These are phyloP conservation scores for Penicillium sp. DNA, from an alignment of 2,329 filamentous ascomycete genomes.

Conservation along the genomic window DNA sequence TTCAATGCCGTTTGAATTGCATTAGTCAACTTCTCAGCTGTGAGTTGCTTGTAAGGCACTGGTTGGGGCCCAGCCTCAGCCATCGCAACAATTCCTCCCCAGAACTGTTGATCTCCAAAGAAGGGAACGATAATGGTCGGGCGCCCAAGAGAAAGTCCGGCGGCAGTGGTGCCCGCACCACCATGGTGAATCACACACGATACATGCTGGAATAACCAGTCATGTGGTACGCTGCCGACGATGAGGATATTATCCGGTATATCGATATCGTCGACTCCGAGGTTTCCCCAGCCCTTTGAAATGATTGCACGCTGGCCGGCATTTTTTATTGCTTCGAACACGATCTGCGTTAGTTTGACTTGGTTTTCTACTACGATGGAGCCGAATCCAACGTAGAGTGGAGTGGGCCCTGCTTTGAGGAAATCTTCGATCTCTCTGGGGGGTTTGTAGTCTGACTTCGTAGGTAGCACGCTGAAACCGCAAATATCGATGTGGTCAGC, in stretches of 20 bases:
- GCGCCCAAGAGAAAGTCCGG: slow-evolving; percentile 75
- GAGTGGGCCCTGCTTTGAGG: slow-evolving; percentile 66
- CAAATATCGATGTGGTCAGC: slow-evolving; percentile 67
- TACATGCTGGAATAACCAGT: slow-evolving; percentile 83
- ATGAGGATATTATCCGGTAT: slow-evolving; percentile 78
- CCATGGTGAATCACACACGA: slow-evolving; percentile 84
- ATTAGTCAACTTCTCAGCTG: slow-evolving; percentile 62
- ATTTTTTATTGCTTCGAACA: slow-evolving; percentile 68
- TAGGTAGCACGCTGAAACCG: slow-evolving; percentile 73
- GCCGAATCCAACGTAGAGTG: slow-evolving; percentile 80
- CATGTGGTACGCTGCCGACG: slow-evolving; percentile 81
- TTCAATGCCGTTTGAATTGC: slow-evolving; percentile 63
- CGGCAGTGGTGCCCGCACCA: slow-evolving; percentile 82
- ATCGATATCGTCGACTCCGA: slow-evolving; percentile 68
- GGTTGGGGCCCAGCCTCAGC: slow-evolving; percentile 72
- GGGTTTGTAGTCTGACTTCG: slow-evolving; percentile 66
- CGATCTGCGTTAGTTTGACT: slow-evolving; percentile 65
- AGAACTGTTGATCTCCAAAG: slow-evolving; percentile 82
- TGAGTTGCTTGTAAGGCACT: slow-evolving; percentile 68
- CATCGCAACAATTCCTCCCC: slow-evolving; percentile 72
- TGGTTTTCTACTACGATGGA: slow-evolving; percentile 80
- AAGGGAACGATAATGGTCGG: slow-evolving; percentile 84
- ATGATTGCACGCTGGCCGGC: slow-evolving; percentile 75
- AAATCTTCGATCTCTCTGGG: slow-evolving; percentile 65
- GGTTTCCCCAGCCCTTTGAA: slow-evolving; percentile 84